Evolutionary conservation across 352 stramenopile species (phyloP).

Genomic region (Pythium periplocum): DNA sequence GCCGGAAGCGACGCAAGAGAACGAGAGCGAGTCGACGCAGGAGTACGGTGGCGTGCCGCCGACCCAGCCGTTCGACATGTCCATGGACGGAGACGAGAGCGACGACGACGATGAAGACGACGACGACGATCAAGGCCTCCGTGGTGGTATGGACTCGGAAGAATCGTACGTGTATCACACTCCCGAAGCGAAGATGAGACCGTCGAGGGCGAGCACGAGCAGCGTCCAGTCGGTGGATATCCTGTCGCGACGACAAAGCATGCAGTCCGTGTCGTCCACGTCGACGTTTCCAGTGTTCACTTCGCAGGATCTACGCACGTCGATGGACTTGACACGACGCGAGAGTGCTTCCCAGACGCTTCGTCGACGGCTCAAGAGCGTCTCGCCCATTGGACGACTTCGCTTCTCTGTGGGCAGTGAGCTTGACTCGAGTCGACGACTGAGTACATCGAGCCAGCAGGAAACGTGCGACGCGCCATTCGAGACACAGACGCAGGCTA

Average conservation of each 20-base stretch:
- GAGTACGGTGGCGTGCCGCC: too few relatives aligned
- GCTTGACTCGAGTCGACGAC: not conserved
- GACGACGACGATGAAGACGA: slow-evolving; percentile 1
- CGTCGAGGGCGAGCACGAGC: slow-evolving; percentile 8
- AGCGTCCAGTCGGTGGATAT: slow-evolving; percentile 3
- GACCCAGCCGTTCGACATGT: not conserved
- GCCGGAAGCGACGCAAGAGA: too few relatives aligned
- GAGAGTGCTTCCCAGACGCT: slow-evolving; percentile 49
- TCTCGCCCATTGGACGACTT: slow-evolving; percentile 54
- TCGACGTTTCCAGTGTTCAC: slow-evolving; percentile 54
- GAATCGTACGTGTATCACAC: slow-evolving; percentile 72
- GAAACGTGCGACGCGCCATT: too few relatives aligned
- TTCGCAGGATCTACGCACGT: slow-evolving; percentile 40
- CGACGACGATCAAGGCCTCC: slow-evolving; percentile 3
- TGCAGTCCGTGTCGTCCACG: slow-evolving; percentile 14
- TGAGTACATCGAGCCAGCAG: too few relatives aligned
- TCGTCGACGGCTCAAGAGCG: slow-evolving; percentile 34
- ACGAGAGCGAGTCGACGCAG: too few relatives aligned
- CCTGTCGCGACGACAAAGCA: slow-evolving; percentile 1
- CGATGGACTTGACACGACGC: slow-evolving; percentile 3
- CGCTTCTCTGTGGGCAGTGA: slow-evolving; percentile 15
- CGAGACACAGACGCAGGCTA: slow-evolving; percentile 3
- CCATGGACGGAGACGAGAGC: not conserved
- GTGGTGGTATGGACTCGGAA: slow-evolving; percentile 19
- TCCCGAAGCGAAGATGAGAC: slow-evolving; percentile 17